These are phyloP conservation scores for Lagerstroemia speciosa DNA, from an alignment of 345 rosid species.

Conservation along the genomic window DNA sequence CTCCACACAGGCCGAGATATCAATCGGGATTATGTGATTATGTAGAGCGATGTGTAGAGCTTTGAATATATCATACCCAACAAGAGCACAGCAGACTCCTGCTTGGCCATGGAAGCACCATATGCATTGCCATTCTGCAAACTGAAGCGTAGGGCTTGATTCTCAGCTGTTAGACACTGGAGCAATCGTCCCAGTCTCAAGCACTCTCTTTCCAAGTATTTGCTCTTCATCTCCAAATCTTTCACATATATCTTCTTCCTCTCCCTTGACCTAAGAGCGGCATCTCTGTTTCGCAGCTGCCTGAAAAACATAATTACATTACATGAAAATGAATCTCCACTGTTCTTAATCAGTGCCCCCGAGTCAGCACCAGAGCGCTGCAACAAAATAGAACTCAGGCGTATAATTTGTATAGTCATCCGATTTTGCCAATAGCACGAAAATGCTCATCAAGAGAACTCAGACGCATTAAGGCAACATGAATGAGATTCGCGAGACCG, in stretches of 20 bases:
- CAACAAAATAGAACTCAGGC: background rate
- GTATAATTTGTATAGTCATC: background rate
- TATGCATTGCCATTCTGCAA: slow-evolving; percentile 38
- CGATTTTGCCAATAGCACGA: background rate
- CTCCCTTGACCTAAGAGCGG: slow-evolving; percentile 78
- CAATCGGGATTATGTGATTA: background rate
- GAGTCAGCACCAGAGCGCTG: background rate
- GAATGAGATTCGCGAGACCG: too few relatives aligned
- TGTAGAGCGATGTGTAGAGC: too few relatives aligned
- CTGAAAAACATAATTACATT: slow-evolving; percentile 27
- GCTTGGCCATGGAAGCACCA: slow-evolving; percentile 67
- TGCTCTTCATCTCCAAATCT: slow-evolving; percentile 78
- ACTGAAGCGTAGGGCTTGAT: slow-evolving; percentile 58
- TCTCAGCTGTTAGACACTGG: slow-evolving; percentile 64
- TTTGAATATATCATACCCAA: slow-evolving; percentile 47
- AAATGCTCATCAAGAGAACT: background rate
- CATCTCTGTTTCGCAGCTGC: slow-evolving; percentile 84
- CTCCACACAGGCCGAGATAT: too few relatives aligned
- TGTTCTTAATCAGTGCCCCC: background rate
- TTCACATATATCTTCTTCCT: slow-evolving; percentile 67
- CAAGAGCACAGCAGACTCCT: slow-evolving; percentile 99
- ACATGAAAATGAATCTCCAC: background rate
- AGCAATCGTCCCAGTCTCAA: slow-evolving; percentile 69
- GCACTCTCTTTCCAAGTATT: slow-evolving; percentile 74
- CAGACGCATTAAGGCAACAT: too few relatives aligned